These are phyloP conservation scores for Pezicula neosporulosa DNA, from an alignment of 2,329 filamentous ascomycete species.

Conservation along the genomic window DNA sequence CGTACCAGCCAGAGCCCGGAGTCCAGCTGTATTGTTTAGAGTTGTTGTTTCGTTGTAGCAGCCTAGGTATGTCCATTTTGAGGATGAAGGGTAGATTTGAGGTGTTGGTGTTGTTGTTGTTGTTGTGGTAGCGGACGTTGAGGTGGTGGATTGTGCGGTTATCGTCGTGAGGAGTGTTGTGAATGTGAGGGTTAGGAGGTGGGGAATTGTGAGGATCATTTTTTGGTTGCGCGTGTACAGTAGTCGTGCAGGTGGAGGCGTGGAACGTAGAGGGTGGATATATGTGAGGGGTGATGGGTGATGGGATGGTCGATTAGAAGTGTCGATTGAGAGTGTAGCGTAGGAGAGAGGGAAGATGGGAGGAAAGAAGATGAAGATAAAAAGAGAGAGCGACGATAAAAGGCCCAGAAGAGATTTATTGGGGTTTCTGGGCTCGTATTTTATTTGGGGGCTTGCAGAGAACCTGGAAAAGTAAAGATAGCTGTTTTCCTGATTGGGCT, in stretches of 20 bases:
- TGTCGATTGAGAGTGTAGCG: too few species aligned
- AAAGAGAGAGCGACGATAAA: too few species aligned
- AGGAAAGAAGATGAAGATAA: too few species aligned
- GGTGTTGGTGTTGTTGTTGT: conserved; percentile 6
- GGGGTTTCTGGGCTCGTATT: too few species aligned
- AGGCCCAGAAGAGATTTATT: too few species aligned
- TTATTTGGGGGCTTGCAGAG: too few species aligned
- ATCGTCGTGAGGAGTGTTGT: neutral
- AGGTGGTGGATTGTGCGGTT: neutral
- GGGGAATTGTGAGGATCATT: neutral
- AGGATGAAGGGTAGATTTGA: conserved; percentile 11
- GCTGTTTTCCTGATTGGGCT: too few species aligned
- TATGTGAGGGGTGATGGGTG: too few species aligned
- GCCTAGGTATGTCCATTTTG: conserved; percentile 27
- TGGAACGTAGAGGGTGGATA: neutral
- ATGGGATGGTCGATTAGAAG: too few species aligned
- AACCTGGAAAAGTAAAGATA: too few species aligned
- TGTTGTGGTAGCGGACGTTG: conserved; percentile 1
- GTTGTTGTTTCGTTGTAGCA: conserved; percentile 36
- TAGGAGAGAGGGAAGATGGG: too few species aligned
- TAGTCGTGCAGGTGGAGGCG: neutral
- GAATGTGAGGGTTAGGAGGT: neutral
- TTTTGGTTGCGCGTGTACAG: neutral
- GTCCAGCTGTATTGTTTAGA: conserved; percentile 15
- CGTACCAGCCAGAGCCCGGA: conserved; percentile 14